Evolutionary conservation across 2,329 filamentous ascomycete genomes (phyloP).

Genomic region (Epichloe festucae): DNA sequence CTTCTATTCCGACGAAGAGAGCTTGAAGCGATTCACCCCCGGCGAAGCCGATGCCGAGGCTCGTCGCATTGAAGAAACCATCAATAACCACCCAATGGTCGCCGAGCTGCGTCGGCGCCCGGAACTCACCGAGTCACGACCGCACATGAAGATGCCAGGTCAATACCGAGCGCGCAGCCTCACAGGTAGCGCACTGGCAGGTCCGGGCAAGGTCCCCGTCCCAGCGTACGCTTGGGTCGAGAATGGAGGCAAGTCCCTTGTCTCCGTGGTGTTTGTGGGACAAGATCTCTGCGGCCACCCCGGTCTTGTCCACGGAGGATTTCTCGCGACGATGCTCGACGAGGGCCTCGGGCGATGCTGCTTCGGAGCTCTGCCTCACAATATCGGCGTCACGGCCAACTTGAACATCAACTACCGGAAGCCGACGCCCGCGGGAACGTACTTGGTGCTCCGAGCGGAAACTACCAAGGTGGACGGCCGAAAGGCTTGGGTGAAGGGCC

Average conservation of each 20-base stretch:
- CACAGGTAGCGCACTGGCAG: slow-evolving; percentile 67
- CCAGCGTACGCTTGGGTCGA: slow-evolving; percentile 71
- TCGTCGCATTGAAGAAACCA: slow-evolving; percentile 54
- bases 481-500: slow-evolving; percentile 87
- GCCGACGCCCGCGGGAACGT: slow-evolving; percentile 63
- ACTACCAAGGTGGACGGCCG: slow-evolving; percentile 80
- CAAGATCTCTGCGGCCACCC: slow-evolving; percentile 76
- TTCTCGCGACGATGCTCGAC: slow-evolving; percentile 85
- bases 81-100: slow-evolving; percentile 65
- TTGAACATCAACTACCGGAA: slow-evolving; percentile 72
- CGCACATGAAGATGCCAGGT: slow-evolving; percentile 74
- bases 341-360: slow-evolving; percentile 81
- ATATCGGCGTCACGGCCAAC: slow-evolving; percentile 75
- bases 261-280: slow-evolving; percentile 67
- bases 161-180: slow-evolving; percentile 60
- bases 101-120: slow-evolving; percentile 52
- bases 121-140: slow-evolving; percentile 62
- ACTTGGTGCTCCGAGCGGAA: slow-evolving; percentile 64
- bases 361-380: slow-evolving; percentile 77
- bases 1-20: slow-evolving; percentile 52
- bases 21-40: slow-evolving; percentile 51
- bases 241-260: slow-evolving; percentile 52
- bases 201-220: slow-evolving; percentile 62
- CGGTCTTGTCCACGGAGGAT: slow-evolving; percentile 78
- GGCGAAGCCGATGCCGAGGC: slow-evolving; percentile 34